phyloP scores from a whole-genome alignment of 208 protist species.

The Endotrypanum monterogeii region DNA sequence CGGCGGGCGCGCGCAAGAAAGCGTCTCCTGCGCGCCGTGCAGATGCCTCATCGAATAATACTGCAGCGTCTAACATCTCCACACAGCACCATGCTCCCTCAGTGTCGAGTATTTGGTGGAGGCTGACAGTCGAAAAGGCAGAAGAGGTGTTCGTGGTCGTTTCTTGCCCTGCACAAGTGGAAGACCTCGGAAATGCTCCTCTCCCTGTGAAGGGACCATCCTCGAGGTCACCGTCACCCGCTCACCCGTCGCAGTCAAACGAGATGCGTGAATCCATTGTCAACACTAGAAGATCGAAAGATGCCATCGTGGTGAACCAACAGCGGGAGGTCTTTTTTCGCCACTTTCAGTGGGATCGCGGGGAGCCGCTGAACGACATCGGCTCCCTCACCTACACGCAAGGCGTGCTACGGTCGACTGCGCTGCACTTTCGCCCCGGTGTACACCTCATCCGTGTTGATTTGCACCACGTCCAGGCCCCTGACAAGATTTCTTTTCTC shows the following conservation, averaged over 20 bases:
- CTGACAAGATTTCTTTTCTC: conserved; percentile 51
- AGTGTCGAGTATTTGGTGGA: conserved; percentile 28
- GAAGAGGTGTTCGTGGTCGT: conserved; percentile 28
- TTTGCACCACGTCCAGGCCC: conserved; percentile 38
- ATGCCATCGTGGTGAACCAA: not conserved
- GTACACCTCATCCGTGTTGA: conserved; percentile 70
- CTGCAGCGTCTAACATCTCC: not conserved
- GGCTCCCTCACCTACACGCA: conserved; percentile 41
- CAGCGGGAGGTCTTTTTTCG: conserved; percentile 43
- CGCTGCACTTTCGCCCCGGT: conserved; percentile 47
- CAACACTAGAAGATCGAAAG: not conserved
- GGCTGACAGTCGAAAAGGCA: conserved; percentile 19
- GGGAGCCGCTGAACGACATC: conserved; percentile 58
- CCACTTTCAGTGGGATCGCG: conserved; percentile 69
- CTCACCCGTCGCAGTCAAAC: not conserved
- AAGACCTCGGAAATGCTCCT: not conserved
- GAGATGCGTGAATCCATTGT: not conserved
- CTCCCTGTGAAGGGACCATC: too few relatives aligned
- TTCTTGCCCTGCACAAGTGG: conserved; percentile 17
- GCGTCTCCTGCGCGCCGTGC: conserved; percentile 1
- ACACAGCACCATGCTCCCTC: not conserved
- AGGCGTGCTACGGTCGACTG: conserved; percentile 38
- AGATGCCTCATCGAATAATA: not conserved
- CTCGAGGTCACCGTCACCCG: too few relatives aligned
- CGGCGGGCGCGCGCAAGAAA: conserved; percentile 9